Base-by-base conservation (phyloP, 208 protist species). In the Acanthamoeba triangularis region DNA sequence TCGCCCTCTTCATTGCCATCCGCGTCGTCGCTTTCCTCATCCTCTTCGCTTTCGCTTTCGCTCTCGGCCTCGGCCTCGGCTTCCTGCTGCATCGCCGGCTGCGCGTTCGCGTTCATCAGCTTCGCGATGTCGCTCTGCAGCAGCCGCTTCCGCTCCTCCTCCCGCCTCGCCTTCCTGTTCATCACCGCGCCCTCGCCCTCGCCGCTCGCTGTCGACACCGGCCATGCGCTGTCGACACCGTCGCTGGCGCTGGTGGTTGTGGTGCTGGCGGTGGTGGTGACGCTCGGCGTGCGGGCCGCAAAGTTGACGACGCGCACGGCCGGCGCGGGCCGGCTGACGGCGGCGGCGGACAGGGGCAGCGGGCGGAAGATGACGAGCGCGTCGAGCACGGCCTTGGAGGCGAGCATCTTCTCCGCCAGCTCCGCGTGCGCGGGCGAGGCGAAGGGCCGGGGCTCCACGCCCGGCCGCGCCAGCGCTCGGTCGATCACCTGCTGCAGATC, bases 401-500 rank as follows among this genome's bases (percentile, higher is more conserved):
- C 10, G 76, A 85, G 76, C 35, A 85, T 49, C 76, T 85, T 85
- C 23, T 47, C 23, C 16, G 44, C 76, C 20, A 85, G 76, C 76
- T 49, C 10, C 76, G 5, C 76, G 76, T 85, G 76, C 13, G 23
- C 30, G 41, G 76, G 41, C 14, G 76, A 85, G 1, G 11, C 47
- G 44, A 85, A 85, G 44, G 76, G 47, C 35, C 28, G 18, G 8
- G 44, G 44, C 44, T 11, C 33, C 44, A 35, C 44, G 44, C 76
- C 76, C 18, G 76, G 76, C 35, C 28, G 18, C 6, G 76, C 76
- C 41, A 85, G 16, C 35, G 47, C 76, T 28, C 76, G 35, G 30
- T 85, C 76, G 47, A 85, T 85, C 76, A 85, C 44, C 41, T 35
- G 44, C 47, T 85, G 76, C 76, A 85, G 44, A 28, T 85, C 76